phyloP scores from a whole-genome alignment of 1,284 basidiomycete genomes.

The Macrocybe sp. region DNA sequence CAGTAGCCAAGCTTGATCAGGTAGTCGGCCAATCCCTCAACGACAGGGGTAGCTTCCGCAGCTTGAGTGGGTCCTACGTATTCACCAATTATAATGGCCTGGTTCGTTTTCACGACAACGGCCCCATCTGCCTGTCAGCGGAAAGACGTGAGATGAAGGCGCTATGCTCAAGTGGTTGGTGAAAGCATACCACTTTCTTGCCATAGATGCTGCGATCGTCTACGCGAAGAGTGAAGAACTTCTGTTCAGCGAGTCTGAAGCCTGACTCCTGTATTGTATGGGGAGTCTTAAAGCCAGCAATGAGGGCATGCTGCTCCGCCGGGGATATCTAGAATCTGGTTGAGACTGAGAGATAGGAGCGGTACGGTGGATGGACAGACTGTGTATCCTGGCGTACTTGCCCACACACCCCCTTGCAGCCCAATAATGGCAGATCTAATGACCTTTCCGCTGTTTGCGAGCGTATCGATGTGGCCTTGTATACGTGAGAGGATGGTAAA shows the following conservation, averaged over 20 bases:
- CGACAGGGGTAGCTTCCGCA: slow-evolving; percentile 67
- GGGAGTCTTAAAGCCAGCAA: slow-evolving; percentile 49
- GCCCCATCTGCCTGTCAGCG: slow-evolving; percentile 68
- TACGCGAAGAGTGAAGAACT: slow-evolving; percentile 78
- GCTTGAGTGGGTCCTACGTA: slow-evolving; percentile 73
- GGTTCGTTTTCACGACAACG: slow-evolving; percentile 83
- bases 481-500: slow-evolving; percentile 4
- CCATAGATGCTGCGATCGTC: slow-evolving; percentile 65
- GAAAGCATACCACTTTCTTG: slow-evolving; percentile 68
- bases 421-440: slow-evolving; percentile 83
- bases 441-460: slow-evolving; percentile 77
- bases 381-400: slow-evolving; percentile 65
- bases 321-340: slow-evolving; percentile 52
- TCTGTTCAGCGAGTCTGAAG: slow-evolving; percentile 66
- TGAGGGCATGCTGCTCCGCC: slow-evolving; percentile 72
- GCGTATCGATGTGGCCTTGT: slow-evolving; percentile 82
- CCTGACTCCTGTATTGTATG: slow-evolving; percentile 51
- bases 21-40: slow-evolving; percentile 79
- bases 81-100: slow-evolving; percentile 81
- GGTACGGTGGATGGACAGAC: slow-evolving; percentile 41
- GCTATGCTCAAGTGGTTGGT: not conserved
- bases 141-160: not conserved
- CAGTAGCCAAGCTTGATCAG: slow-evolving; percentile 64
- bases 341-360: not conserved
- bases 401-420: slow-evolving; percentile 86